These are phyloP conservation scores for Kalmanozyma brasiliensis DNA, from an alignment of 1,284 basidiomycete genomes.

Conservation along the genomic window DNA sequence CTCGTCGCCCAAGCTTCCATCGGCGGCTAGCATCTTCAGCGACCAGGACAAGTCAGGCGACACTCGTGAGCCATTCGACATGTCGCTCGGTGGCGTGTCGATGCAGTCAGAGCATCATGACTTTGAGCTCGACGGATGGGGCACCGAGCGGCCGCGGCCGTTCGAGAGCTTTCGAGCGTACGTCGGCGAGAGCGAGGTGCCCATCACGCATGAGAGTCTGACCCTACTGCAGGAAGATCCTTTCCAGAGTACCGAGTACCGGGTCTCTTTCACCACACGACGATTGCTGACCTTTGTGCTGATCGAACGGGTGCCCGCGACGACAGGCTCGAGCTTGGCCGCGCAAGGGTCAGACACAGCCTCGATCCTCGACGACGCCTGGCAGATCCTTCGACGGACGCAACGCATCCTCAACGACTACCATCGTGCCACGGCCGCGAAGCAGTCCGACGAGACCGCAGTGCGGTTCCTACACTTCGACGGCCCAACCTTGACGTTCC, in stretches of 20 bases:
- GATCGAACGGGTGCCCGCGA: constrained; percentile 17
- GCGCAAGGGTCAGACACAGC: neutral
- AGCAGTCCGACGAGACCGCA: constrained; percentile 3
- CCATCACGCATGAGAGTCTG: constrained; percentile 19
- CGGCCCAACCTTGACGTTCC: constrained; percentile 26
- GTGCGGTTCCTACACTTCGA: constrained; percentile 42
- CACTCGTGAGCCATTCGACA: constrained; percentile 13
- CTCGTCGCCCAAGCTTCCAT: constrained; percentile 16
- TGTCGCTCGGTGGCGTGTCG: constrained; percentile 17
- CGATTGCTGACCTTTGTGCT: constrained; percentile 36
- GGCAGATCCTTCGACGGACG: constrained; percentile 38
- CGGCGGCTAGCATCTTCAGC: constrained; percentile 18
- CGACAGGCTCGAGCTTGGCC: constrained; percentile 3
- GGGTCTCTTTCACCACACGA: constrained; percentile 30
- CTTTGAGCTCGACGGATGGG: constrained; percentile 53
- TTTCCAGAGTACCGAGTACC: constrained; percentile 13
- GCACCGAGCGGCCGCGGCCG: constrained; percentile 27
- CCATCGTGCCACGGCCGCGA: constrained; percentile 7
- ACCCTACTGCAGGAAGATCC: constrained; percentile 12
- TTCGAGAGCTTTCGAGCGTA: constrained; percentile 38
- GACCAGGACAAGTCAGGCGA: constrained; percentile 2
- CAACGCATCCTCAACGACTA: constrained; percentile 48
- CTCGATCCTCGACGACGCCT: constrained; percentile 20
- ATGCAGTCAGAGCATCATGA: constrained; percentile 46
- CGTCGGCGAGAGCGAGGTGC: constrained; percentile 18